Evolutionary conservation across 2,329 filamentous ascomycete genomes (phyloP).

Genomic region (Ambrosiella cleistominuta): DNA sequence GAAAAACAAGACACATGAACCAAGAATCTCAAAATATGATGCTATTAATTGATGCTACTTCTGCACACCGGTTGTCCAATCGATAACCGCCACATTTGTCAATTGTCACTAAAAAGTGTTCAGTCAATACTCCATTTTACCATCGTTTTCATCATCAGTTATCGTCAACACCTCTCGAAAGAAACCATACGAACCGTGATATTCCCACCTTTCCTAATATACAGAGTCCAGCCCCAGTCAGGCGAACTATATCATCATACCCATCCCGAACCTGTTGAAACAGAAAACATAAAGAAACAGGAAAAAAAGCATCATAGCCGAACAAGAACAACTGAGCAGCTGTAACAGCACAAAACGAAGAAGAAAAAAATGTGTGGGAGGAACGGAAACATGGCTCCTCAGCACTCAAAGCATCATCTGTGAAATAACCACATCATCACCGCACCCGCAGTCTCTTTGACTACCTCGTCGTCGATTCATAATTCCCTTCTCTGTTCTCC

Average conservation of each 20-base stretch:
- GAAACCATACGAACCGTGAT: slow-evolving; percentile 6
- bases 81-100: not conserved
- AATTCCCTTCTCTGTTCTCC: not conserved
- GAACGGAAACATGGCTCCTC: not conserved
- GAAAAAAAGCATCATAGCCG: not conserved
- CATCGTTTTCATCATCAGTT: not conserved
- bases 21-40: not conserved
- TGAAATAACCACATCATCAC: not conserved
- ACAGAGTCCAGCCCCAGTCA: not conserved
- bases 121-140: not conserved
- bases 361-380: not conserved
- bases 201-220: slow-evolving; percentile 9
- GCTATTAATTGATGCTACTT: slow-evolving; percentile 1
- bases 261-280: not conserved
- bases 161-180: not conserved
- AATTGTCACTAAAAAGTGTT: not conserved
- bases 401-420: not conserved
- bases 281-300: not conserved
- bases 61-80: not conserved
- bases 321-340: not conserved
- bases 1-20: not conserved
- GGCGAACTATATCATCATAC: not conserved
- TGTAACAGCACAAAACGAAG: slow-evolving; percentile 1
- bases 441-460: not conserved
- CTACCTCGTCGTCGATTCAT: not conserved